Conservation (phyloP, 73 alveolate species). For the Paraurostyla sp. region DNA sequence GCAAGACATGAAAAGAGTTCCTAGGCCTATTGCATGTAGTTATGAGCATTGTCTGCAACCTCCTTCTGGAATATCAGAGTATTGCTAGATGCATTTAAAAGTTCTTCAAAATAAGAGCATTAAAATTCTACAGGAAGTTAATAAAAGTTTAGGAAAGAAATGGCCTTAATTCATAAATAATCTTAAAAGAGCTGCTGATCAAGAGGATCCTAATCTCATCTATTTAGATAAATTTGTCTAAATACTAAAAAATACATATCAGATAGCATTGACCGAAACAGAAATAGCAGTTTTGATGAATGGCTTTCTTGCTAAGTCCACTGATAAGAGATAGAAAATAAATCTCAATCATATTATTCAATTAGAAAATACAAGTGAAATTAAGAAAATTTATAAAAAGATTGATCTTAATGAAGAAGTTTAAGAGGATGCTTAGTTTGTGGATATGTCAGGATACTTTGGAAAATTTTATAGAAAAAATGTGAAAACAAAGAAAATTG, state of each 20-base stretch:
- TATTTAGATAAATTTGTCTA: slow-evolving; percentile 4
- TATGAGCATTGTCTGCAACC: slow-evolving; percentile 24
- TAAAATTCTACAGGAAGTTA: not conserved
- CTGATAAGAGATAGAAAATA: not conserved
- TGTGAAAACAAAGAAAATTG: not conserved
- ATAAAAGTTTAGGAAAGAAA: not conserved
- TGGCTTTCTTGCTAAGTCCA: slow-evolving; percentile 25
- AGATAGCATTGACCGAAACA: not conserved
- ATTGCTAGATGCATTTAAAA: slow-evolving; percentile 49
- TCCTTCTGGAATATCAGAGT: slow-evolving; percentile 15
- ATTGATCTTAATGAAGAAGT: slow-evolving; percentile 32
- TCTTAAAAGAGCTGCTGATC: slow-evolving; percentile 3
- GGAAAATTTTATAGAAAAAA: slow-evolving; percentile 32
- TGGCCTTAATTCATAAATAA: slow-evolving; percentile 44
- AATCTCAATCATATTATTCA: not conserved
- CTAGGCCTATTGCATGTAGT: slow-evolving; percentile 41
- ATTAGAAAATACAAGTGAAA: not conserved
- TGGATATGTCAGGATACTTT: slow-evolving; percentile 34
- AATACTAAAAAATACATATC: not conserved
- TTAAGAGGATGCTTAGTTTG: slow-evolving; percentile 27
- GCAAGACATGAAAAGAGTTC: slow-evolving; percentile 44
- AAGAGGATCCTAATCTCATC: not conserved
- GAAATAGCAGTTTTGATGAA: not conserved
- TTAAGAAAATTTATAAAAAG: slow-evolving; percentile 6
- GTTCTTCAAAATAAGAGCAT: slow-evolving; percentile 25